A percentile compares a stretch with the other conserved stretches of the same genome.
These are phyloP conservation scores for Lentinula sp. DNA, from an alignment of 768 basidiomycete genomes.

Conservation along the genomic window DNA sequence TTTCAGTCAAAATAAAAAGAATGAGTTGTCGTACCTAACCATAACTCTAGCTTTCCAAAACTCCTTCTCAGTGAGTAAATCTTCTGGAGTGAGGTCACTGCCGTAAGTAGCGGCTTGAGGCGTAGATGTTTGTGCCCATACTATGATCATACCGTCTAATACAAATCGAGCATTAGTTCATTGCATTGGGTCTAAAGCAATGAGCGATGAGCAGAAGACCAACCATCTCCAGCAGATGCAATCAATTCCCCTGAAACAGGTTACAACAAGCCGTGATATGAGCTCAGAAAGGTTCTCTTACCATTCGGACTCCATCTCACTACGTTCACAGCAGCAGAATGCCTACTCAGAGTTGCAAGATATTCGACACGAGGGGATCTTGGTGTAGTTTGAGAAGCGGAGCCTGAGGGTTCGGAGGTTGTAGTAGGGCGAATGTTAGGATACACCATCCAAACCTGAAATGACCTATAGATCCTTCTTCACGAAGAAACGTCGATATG, in stretches of 20 bases:
- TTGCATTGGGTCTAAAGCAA: slow-evolving; percentile 4
- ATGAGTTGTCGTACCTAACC: slow-evolving; percentile 2
- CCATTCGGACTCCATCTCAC: slow-evolving; percentile 95
- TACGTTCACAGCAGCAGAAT: slow-evolving; percentile 94
- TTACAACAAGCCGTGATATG: slow-evolving; percentile 6
- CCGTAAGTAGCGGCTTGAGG: slow-evolving; percentile 73
- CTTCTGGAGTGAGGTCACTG: slow-evolving; percentile 73
- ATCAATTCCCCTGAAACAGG: slow-evolving; percentile 67
- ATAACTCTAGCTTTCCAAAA: slow-evolving; percentile 61
- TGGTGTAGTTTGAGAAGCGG: slow-evolving; percentile 20
- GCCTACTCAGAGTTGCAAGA: slow-evolving; percentile 86
- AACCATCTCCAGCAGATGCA: slow-evolving; percentile 97
- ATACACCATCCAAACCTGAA: slow-evolving; percentile 89
- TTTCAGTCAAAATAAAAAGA: not conserved
- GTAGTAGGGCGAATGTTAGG: slow-evolving; percentile 78
- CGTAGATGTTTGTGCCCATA: slow-evolving; percentile 83
- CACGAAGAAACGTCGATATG: not conserved
- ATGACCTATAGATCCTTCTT: slow-evolving; percentile 1
- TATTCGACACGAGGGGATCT: slow-evolving; percentile 87
- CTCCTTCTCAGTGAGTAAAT: slow-evolving; percentile 87
- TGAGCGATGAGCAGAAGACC: slow-evolving; percentile 19
- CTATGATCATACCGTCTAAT: slow-evolving; percentile 92
- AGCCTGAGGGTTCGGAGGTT: slow-evolving; percentile 28
- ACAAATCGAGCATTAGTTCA: not conserved
- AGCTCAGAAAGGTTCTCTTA: slow-evolving; percentile 23